phyloP scores from a whole-genome alignment of 2,329 filamentous ascomycete species.

The Aspergillus sp. region DNA sequence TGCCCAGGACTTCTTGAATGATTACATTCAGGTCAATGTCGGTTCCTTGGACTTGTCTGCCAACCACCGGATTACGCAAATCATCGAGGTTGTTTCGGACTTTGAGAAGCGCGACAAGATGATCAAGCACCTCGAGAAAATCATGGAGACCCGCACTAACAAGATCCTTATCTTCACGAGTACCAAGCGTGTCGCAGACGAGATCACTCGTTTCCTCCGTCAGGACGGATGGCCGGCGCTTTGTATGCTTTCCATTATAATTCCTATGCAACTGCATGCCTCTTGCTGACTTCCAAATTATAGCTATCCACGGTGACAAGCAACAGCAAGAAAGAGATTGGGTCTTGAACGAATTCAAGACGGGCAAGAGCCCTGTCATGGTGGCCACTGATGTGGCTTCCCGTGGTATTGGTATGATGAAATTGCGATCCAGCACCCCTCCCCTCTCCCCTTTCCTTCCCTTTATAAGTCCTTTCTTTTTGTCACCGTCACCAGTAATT shows the following conservation, averaged over 20 bases:
- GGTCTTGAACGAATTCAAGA: slow-evolving; percentile 99
- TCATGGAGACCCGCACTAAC: slow-evolving; percentile 93
- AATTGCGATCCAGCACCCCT: slow-evolving; percentile 43
- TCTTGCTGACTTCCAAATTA: slow-evolving; percentile 29
- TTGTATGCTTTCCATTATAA: slow-evolving; percentile 52
- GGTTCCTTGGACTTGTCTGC: slow-evolving; percentile 92
- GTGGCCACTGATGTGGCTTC: slow-evolving; percentile 99
- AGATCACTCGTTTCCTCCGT: slow-evolving; percentile 93
- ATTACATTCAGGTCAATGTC: slow-evolving; percentile 99
- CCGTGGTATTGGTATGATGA: slow-evolving; percentile 99
- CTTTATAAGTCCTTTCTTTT: slow-evolving; percentile 22
- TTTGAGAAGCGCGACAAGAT: slow-evolving; percentile 97
- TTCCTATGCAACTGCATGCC: slow-evolving; percentile 12
- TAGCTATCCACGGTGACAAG: slow-evolving; percentile 97
- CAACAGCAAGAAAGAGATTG: slow-evolving; percentile 99
- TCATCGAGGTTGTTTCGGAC: slow-evolving; percentile 91
- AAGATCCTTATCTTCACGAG: slow-evolving; percentile 90
- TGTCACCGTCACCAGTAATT: slow-evolving; percentile 38
- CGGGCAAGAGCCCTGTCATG: slow-evolving; percentile 99
- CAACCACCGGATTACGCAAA: slow-evolving; percentile 96
- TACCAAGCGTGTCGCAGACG: slow-evolving; percentile 86
- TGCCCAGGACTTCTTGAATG: slow-evolving; percentile 79
- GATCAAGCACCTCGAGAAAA: slow-evolving; percentile 94
- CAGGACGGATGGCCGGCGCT: slow-evolving; percentile 97
- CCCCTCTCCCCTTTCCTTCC: slow-evolving; percentile 27